These are phyloP conservation scores for Herpotrichia juniperi DNA, from an alignment of 2,329 filamentous ascomycete species.

Conservation along the genomic window DNA sequence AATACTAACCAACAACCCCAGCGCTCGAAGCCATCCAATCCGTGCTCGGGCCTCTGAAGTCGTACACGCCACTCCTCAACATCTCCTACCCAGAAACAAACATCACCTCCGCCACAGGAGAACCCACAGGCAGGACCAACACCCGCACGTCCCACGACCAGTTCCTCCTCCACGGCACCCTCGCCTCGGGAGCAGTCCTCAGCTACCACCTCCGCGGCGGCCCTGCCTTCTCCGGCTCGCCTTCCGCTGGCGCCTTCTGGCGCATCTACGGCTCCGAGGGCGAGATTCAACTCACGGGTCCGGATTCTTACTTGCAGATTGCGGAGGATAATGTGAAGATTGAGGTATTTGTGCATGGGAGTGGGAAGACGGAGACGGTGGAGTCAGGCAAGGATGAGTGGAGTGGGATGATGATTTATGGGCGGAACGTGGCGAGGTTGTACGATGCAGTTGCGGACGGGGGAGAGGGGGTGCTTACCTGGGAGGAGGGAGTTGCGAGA, in stretches of 20 bases:
- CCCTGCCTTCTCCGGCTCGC: slow-evolving; percentile 54
- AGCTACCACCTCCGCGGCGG: slow-evolving; percentile 56
- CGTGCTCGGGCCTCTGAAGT: slow-evolving; percentile 54
- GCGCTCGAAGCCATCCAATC: slow-evolving; percentile 54
- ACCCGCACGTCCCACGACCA: slow-evolving; percentile 54
- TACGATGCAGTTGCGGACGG: slow-evolving; percentile 61
- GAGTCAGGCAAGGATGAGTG: slow-evolving; percentile 54
- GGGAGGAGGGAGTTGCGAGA: slow-evolving; percentile 14
- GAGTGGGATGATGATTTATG: slow-evolving; percentile 51
- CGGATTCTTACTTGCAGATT: slow-evolving; percentile 29
- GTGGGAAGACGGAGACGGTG: slow-evolving; percentile 51
- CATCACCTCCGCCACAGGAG: slow-evolving; percentile 21
- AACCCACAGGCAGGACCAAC: slow-evolving; percentile 37
- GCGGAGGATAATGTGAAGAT: slow-evolving; percentile 50
- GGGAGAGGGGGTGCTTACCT: slow-evolving; percentile 14
- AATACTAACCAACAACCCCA: slow-evolving; percentile 7
- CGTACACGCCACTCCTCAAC: slow-evolving; percentile 50
- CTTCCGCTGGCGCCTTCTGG: slow-evolving; percentile 56
- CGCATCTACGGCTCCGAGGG: slow-evolving; percentile 56
- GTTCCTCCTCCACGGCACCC: slow-evolving; percentile 47
- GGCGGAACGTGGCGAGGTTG: slow-evolving; percentile 57
- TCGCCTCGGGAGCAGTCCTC: slow-evolving; percentile 29
- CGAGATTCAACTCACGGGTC: slow-evolving; percentile 41
- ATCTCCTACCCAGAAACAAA: slow-evolving; percentile 51
- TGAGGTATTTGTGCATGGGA: slow-evolving; percentile 58